A percentile compares a stretch with the other conserved stretches of the same genome.
These are phyloP conservation scores for Aspergillus quadricinctus DNA, from an alignment of 2,329 filamentous ascomycete species.

Conservation along the genomic window DNA sequence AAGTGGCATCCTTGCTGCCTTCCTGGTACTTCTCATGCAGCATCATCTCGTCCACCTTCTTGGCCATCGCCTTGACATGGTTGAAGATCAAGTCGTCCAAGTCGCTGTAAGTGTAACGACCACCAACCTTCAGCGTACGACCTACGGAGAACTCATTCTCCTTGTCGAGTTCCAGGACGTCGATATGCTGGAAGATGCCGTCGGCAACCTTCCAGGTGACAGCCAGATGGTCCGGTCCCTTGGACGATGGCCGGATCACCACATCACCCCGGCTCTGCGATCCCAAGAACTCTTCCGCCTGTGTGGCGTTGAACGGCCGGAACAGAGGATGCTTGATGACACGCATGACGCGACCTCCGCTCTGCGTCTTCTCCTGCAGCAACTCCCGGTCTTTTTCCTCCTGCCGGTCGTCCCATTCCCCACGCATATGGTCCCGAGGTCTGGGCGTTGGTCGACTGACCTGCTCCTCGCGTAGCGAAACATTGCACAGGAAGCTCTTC, in stretches of 20 bases:
- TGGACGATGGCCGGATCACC: slow-evolving; percentile 91
- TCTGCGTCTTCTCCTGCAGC: slow-evolving; percentile 78
- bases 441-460: slow-evolving; percentile 68
- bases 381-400: slow-evolving; percentile 80
- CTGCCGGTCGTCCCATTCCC: slow-evolving; percentile 81
- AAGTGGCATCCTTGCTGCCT: slow-evolving; percentile 72
- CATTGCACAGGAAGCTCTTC: slow-evolving; percentile 75
- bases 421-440: slow-evolving; percentile 65
- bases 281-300: slow-evolving; percentile 90
- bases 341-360: slow-evolving; percentile 78
- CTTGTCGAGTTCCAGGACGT: slow-evolving; percentile 94
- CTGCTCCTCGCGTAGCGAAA: slow-evolving; percentile 78
- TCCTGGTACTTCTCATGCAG: slow-evolving; percentile 90
- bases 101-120: slow-evolving; percentile 90
- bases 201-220: slow-evolving; percentile 98
- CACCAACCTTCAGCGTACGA: slow-evolving; percentile 75
- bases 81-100: slow-evolving; percentile 95
- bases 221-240: slow-evolving; percentile 89
- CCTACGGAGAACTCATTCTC: slow-evolving; percentile 95
- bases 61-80: slow-evolving; percentile 95
- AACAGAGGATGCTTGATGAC: slow-evolving; percentile 98
- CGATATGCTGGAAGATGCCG: slow-evolving; percentile 94
- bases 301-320: slow-evolving; percentile 83
- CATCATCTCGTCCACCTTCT: slow-evolving; percentile 95
- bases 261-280: slow-evolving; percentile 82